Evolutionary conservation across 208 protist species (phyloP).

Genomic region (Wallacemonas sp.): DNA sequence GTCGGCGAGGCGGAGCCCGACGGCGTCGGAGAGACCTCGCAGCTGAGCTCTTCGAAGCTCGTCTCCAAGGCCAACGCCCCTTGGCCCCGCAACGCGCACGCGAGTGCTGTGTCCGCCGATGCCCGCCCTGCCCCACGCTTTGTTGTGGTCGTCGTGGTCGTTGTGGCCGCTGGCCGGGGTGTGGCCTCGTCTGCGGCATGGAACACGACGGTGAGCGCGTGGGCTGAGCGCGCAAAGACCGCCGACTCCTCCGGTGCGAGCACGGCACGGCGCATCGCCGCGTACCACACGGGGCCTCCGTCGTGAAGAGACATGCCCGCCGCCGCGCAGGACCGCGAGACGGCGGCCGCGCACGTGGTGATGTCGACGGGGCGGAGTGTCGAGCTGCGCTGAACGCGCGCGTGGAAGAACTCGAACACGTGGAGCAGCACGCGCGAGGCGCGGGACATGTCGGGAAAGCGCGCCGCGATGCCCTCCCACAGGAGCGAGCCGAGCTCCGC

Average conservation of each 20-base stretch:
- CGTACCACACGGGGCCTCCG: neutral
- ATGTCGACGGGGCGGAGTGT: neutral
- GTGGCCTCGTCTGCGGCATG: too few relatives aligned
- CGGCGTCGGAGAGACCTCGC: neutral
- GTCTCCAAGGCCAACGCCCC: neutral
- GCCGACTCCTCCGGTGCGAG: neutral
- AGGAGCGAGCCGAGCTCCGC: neutral
- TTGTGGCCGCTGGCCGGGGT: too few relatives aligned
- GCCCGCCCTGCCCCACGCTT: too few relatives aligned
- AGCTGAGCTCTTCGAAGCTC: neutral
- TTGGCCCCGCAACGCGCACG: too few relatives aligned
- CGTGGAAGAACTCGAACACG: constrained; percentile 1
- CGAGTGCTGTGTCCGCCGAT: neutral
- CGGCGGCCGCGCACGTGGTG: neutral
- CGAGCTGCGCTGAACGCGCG: too few relatives aligned
- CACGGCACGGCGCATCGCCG: neutral
- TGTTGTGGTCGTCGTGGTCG: too few relatives aligned
- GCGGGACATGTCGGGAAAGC: neutral
- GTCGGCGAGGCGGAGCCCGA: neutral
- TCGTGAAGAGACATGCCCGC: neutral
- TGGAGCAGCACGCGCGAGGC: neutral
- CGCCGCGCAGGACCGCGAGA: neutral
- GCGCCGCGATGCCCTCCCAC: neutral
- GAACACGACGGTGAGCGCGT: neutral
- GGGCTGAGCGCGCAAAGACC: neutral